Evolutionary conservation across 345 rosid genomes (phyloP).

Genomic region (Cardiospermum halicacabum): DNA sequence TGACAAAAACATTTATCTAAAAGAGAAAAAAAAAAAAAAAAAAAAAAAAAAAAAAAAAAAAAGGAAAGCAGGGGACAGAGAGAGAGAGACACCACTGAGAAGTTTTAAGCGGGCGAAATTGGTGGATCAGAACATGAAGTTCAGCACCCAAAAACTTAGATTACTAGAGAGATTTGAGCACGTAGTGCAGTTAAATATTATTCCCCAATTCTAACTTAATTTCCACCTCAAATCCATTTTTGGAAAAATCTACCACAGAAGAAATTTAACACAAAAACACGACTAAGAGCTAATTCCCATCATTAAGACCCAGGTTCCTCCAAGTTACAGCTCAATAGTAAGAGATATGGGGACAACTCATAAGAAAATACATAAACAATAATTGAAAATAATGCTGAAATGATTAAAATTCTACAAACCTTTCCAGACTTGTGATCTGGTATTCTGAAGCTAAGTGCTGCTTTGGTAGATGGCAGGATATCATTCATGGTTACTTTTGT

Average conservation of each 20-base stretch:
- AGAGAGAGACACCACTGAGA: too few relatives aligned
- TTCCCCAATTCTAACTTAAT: neutral
- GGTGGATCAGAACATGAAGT: neutral
- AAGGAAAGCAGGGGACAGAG: too few relatives aligned
- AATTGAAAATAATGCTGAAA: neutral
- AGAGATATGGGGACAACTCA: neutral
- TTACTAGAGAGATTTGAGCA: neutral
- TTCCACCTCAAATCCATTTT: neutral
- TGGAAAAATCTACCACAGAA: neutral
- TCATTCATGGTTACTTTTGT: slow-evolving; percentile 66
- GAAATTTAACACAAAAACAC: neutral
- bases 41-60: neutral
- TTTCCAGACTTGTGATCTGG: slow-evolving; percentile 95
- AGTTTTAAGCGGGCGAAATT: neutral
- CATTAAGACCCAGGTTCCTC: neutral
- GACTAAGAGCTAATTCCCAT: neutral
- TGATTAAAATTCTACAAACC: slow-evolving; percentile 44
- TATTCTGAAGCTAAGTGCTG: slow-evolving; percentile 55
- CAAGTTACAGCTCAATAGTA: neutral
- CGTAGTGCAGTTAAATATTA: neutral
- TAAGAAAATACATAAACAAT: neutral
- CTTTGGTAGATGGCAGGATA: slow-evolving; percentile 52
- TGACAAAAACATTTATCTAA: neutral
- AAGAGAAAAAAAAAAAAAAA: neutral
- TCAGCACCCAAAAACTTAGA: neutral